Percentiles rank a stretch among this genome's conserved stretches.
phyloP scores from a whole-genome alignment of 108 stramenopile genomes.

The Skeletonema costatum region DNA sequence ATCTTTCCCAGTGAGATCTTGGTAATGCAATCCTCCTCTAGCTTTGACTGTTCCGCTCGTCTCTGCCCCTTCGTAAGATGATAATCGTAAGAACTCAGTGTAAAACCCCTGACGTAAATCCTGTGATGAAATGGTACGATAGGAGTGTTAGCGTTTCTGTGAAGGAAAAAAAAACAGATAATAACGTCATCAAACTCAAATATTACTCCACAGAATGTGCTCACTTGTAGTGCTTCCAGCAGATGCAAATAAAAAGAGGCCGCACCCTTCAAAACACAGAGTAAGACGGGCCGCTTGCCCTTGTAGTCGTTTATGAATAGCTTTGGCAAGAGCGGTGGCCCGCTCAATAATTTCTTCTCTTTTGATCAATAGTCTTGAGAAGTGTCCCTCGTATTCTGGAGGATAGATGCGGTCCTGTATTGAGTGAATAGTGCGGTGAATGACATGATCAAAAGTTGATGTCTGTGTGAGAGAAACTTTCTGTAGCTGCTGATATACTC shows the following conservation, averaged over 20 bases:
- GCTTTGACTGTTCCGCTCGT: slow-evolving; percentile 50
- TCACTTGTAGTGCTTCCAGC: slow-evolving; percentile 37
- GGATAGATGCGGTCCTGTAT: slow-evolving; percentile 35
- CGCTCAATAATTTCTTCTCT: slow-evolving; percentile 37
- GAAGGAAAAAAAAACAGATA: no score
- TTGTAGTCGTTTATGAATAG: slow-evolving; percentile 56
- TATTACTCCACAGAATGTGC: no score
- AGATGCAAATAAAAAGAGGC: slow-evolving; percentile 57
- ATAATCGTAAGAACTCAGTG: slow-evolving; percentile 60
- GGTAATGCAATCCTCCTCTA: slow-evolving; percentile 32
- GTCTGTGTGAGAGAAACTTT: background rate
- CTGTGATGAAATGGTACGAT: background rate
- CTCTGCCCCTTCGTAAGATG: slow-evolving; percentile 53
- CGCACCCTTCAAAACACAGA: slow-evolving; percentile 67
- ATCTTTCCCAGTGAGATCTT: slow-evolving; percentile 39
- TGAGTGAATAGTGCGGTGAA: background rate
- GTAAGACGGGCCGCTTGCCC: slow-evolving; percentile 55
- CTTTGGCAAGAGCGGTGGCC: slow-evolving; percentile 34
- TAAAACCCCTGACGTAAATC: slow-evolving; percentile 52
- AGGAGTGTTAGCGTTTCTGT: no score
- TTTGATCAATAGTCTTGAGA: slow-evolving; percentile 47
- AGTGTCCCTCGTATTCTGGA: slow-evolving; percentile 64
- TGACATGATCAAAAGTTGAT: background rate
- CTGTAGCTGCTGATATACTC: background rate
- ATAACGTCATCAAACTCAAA: no score